Percentiles rank a stretch among this genome's conserved stretches.
phyloP scores from a whole-genome alignment of 345 rosid genomes.

The Bruguiera parviflora region DNA sequence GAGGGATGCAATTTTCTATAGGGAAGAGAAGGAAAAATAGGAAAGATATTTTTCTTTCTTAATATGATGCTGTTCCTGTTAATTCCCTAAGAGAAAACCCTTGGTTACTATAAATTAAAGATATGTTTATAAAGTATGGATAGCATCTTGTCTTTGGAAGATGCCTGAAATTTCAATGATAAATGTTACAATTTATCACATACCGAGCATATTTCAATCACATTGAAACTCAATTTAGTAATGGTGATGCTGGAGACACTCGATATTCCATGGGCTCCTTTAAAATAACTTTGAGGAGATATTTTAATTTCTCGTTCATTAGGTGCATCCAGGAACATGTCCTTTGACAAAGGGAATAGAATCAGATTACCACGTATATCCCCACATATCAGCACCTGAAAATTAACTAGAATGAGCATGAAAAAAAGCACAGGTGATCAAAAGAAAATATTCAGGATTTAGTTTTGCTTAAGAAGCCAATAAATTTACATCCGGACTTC shows the following conservation, averaged over 20 bases:
- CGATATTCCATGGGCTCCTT: conserved; percentile 98
- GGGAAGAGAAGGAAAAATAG: background rate
- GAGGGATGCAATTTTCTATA: background rate
- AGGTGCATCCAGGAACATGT: conserved; percentile 34
- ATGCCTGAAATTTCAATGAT: background rate
- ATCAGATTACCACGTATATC: conserved; percentile 88
- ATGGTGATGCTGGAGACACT: conserved; percentile 66
- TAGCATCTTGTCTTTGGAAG: too few relatives aligned
- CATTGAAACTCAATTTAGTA: conserved; percentile 43
- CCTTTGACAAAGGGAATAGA: conserved; percentile 65
- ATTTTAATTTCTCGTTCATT: conserved; percentile 37
- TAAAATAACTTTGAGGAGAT: conserved; percentile 64
- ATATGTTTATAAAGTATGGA: too few relatives aligned
- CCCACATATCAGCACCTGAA: conserved; percentile 90
- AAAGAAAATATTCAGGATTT: conserved; percentile 3
- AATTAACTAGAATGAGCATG: conserved; percentile 16
- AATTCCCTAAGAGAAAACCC: background rate
- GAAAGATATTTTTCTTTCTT: background rate
- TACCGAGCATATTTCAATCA: conserved; percentile 81
- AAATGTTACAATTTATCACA: background rate
- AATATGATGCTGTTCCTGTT: background rate
- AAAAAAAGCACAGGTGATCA: background rate
- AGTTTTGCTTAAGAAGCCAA: conserved; percentile 5
- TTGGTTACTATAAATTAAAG: background rate
- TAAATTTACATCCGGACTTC: background rate